These are phyloP conservation scores for Fusarium pseudonygamai DNA, from an alignment of 2,329 filamentous ascomycete genomes.

Conservation along the genomic window DNA sequence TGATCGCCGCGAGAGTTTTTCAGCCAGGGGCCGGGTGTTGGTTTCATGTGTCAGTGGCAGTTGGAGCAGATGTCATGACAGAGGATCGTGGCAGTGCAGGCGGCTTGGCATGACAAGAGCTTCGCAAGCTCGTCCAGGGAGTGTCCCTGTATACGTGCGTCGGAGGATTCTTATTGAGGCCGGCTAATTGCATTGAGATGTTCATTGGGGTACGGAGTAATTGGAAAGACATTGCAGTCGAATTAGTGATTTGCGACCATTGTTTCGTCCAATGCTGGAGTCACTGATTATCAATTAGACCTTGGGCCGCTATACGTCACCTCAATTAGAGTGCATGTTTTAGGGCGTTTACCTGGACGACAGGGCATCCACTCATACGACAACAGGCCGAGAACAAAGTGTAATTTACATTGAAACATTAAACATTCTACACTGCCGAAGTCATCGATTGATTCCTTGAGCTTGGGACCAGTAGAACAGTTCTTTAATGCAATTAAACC, in stretches of 20 bases:
- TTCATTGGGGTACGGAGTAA: conserved; percentile 1
- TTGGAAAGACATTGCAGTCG: neutral
- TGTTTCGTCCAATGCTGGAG: conserved; percentile 1
- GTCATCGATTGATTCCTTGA: no score
- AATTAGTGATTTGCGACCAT: neutral
- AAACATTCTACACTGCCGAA: neutral
- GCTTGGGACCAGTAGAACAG: no score
- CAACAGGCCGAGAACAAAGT: neutral
- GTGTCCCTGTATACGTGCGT: neutral
- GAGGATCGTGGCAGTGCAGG: conserved; percentile 35
- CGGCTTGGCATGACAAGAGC: conserved; percentile 24
- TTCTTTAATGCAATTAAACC: neutral
- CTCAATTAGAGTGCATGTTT: conserved; percentile 6
- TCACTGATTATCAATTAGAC: neutral
- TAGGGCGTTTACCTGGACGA: conserved; percentile 2
- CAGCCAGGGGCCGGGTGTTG: conserved; percentile 6
- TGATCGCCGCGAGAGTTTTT: conserved; percentile 30
- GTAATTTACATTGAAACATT: neutral
- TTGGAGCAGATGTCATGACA: conserved; percentile 12
- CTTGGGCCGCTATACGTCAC: conserved; percentile 25
- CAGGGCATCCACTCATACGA: neutral
- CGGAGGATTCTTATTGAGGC: conserved; percentile 5
- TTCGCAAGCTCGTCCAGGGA: conserved; percentile 28
- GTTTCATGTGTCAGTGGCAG: conserved; percentile 25
- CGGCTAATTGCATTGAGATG: conserved; percentile 8